Percentiles rank a stretch among this genome's conserved stretches.
These are phyloP conservation scores for Sporothrix mexicana DNA, from an alignment of 2,329 filamentous ascomycete species.

Conservation along the genomic window DNA sequence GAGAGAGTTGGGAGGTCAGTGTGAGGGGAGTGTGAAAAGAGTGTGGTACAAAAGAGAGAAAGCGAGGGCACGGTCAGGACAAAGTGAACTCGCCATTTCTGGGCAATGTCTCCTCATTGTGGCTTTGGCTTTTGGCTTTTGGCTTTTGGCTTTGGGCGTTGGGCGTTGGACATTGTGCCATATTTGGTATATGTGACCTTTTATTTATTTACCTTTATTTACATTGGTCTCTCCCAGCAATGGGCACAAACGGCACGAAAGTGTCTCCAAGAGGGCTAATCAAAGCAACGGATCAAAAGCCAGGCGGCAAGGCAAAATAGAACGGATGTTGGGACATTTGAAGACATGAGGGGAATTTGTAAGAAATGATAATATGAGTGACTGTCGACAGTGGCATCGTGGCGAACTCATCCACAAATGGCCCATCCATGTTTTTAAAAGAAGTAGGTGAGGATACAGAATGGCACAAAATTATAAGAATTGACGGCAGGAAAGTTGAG, in stretches of 20 bases:
- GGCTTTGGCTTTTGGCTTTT: not conserved
- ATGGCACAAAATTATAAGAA: not conserved
- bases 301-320: slow-evolving; percentile 22
- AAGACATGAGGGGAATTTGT: not conserved
- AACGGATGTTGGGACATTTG: slow-evolving; percentile 2
- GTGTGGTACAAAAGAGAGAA: not conserved
- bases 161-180: not conserved
- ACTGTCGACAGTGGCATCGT: too few species aligned
- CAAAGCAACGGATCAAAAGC: not conserved
- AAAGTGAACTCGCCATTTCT: not conserved
- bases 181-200: not conserved
- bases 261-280: slow-evolving; percentile 13
- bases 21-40: not conserved
- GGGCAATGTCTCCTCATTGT: not conserved
- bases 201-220: not conserved
- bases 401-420: too few species aligned
- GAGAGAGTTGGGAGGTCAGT: not conserved
- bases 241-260: slow-evolving; percentile 16
- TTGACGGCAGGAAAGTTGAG: too few species aligned
- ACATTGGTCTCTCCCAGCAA: not conserved
- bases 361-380: not conserved
- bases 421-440: too few species aligned
- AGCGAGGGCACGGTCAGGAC: too few species aligned
- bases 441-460: not conserved
- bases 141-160: too few species aligned